Evolutionary conservation across 306 rosid genomes (phyloP), one percentile per base, ranked within the genome.

Genomic region (Rubus idaeus): DNA sequence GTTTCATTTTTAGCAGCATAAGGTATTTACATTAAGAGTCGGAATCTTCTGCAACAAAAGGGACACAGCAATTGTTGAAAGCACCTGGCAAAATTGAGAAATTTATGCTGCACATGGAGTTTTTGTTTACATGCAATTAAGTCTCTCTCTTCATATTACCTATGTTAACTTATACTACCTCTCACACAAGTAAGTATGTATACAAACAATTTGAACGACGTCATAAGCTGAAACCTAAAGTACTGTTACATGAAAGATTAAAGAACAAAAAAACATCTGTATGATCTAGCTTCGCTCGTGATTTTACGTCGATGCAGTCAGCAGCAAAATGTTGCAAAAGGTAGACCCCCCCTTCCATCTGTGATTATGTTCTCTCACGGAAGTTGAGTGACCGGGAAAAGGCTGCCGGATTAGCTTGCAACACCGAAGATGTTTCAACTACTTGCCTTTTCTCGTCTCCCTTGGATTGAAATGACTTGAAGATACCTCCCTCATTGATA

Each of bases 341-440:
- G 42, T 71, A 74, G 73, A 76, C 78, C 65, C 77, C 77, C 70
- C 10, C 67, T 37, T 83, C 76, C 71, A 65, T 78, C 64, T 60
- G 44, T 68, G 76, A 76, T 79, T 80, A 94, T 60, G 87, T 69
- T 74, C 88, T 86, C 86, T 91, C 98, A 30, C 78, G 91, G 82
- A 94, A 91, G 72, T 69, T 80, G 58, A 82, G 65, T 52, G 98
- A 92, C 81, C 94, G 85, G 49, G 92, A 87, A 52, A 90, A 79
- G 74, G 98, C 98, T 47, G 94, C 91, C 10, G 98, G 98, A 77
- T 94, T 94, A 53, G 92, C 92, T 77, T 88, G 90, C 87, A 94
- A 77, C 75, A 83, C 80, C 1, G 84, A 72, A 4, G 89, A 90
- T n/a, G 79, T 75, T 78, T 90, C 89, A 37, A 77, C 74, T 23